These are phyloP conservation scores for Aphanomyces cochlioides DNA, from an alignment of 352 stramenopile species.

Conservation along the genomic window DNA sequence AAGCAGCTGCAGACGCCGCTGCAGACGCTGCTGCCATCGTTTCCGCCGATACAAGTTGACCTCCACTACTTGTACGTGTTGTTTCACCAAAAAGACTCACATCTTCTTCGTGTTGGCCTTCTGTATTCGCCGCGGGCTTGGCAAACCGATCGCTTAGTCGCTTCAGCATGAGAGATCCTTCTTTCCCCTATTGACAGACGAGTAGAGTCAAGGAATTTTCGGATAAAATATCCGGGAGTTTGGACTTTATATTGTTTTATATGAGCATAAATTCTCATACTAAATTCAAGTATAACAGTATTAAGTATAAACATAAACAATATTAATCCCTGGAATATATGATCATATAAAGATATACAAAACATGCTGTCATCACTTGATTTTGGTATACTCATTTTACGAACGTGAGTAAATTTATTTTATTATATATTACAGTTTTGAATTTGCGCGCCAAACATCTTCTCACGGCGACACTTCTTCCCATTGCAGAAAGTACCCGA, in stretches of 20 bases:
- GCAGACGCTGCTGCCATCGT: conserved; percentile 42
- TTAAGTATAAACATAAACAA: too few relatives aligned
- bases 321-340: too few relatives aligned
- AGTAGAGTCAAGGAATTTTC: not conserved
- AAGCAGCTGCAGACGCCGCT: conserved; percentile 55
- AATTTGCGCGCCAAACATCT: not conserved
- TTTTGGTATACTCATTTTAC: too few relatives aligned
- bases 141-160: not conserved
- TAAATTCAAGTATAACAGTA: too few relatives aligned
- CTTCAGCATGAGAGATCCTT: conserved; percentile 8
- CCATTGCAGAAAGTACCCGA: not conserved
- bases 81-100: conserved; percentile 20
- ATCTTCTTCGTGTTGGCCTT: not conserved
- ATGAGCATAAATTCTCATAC: too few relatives aligned
- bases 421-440: too few relatives aligned
- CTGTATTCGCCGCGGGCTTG: not conserved
- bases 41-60: conserved; percentile 11
- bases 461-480: not conserved
- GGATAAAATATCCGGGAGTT: conserved; percentile 4
- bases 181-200: not conserved
- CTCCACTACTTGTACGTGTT: not conserved
- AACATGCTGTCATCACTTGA: too few relatives aligned
- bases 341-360: too few relatives aligned
- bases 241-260: not conserved
- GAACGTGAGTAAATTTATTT: too few relatives aligned